Evolutionary conservation across 345 rosid genomes (phyloP), one percentile per base, ranked within the genome.

Genomic region (Cochlearia excelsa): DNA sequence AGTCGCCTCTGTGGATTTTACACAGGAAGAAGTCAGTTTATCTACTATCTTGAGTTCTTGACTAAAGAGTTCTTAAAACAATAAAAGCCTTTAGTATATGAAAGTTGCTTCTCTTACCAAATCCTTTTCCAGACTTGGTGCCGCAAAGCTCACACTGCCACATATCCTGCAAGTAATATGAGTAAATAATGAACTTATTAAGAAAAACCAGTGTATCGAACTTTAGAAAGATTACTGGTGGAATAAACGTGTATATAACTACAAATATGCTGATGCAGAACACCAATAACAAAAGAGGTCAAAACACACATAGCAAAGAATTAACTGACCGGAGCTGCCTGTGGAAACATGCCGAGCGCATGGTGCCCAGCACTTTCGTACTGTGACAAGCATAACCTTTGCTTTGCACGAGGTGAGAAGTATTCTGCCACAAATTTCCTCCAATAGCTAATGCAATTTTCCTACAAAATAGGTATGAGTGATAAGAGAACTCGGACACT

Each of bases 291-390:
- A 67, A 8, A 57, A 10, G 45, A 51, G 6, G 54, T 26, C 28
- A 48, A 5, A 26, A 43, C 7, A 51, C 54, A 49, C 4, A 3
- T 3, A 37, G 60, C 34, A 10, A 51, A 5, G 31, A 55, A 46
- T 29, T 63, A 4, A 83, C 93, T 70, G 44, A 92, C 99, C 85
- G 86, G 82, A 66, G 97, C 87, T 44, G 94, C 93, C 74, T 82
- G 95, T 4, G 95, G 94, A 72, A 93, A 86, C 69, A 88, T 91
- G 63, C 95, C 99, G 35, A 88, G 95, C 3, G 96, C 87, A 75
- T 86, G 95, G 70, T 82, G 82, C 51, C 89, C 94, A 63, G 82
- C 84, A 73, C 84, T 89, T 57, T 89, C 91, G 38, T 86, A 93
- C 59, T 71, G 72, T 31, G 99, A 88, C 76, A 93, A 77, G 74